Percentiles rank a stretch among this genome's conserved stretches.
These are phyloP conservation scores for Trypanosoma melophagium DNA, from an alignment of 208 protist species.

Conservation along the genomic window DNA sequence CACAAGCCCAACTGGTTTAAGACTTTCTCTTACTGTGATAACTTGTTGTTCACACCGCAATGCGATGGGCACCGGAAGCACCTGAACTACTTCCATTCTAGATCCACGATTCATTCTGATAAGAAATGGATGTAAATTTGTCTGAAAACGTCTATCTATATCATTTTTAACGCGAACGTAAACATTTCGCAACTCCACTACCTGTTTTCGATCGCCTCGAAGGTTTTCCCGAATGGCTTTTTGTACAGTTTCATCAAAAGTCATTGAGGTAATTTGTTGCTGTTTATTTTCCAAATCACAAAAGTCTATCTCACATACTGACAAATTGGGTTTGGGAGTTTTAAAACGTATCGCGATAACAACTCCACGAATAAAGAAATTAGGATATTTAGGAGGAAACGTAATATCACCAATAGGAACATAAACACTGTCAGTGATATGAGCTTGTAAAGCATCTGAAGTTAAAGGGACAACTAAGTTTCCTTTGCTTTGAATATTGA, in stretches of 20 bases:
- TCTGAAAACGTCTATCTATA: conserved; percentile 69
- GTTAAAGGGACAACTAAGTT: conserved; percentile 11
- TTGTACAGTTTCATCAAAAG: conserved; percentile 70
- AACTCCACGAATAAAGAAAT: conserved; percentile 72
- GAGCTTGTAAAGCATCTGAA: conserved; percentile 17
- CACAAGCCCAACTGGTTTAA: conserved; percentile 52
- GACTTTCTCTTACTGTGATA: conserved; percentile 53
- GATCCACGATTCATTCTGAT: conserved; percentile 66
- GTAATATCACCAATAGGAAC: conserved; percentile 54
- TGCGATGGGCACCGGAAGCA: conserved; percentile 42
- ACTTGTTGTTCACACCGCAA: conserved; percentile 22
- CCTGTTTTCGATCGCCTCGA: conserved; percentile 63
- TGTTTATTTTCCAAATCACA: conserved; percentile 55
- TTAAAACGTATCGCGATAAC: conserved; percentile 69
- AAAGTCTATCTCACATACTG: conserved; percentile 74
- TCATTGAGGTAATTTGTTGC: conserved; percentile 76
- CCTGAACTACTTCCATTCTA: conserved; percentile 73
- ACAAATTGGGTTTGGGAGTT: conserved; percentile 51
- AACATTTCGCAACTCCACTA: conserved; percentile 69
- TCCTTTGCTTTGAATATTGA: background rate
- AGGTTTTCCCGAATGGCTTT: conserved; percentile 67
- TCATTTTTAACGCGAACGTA: conserved; percentile 76
- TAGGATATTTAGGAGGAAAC: conserved; percentile 47
- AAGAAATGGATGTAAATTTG: conserved; percentile 69
- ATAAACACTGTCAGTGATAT: conserved; percentile 22